Evolutionary conservation across 495 filamentous ascomycete genomes (phyloP), one percentile per base, ranked within the genome.

Genomic region (Apiosordaria backusii): DNA sequence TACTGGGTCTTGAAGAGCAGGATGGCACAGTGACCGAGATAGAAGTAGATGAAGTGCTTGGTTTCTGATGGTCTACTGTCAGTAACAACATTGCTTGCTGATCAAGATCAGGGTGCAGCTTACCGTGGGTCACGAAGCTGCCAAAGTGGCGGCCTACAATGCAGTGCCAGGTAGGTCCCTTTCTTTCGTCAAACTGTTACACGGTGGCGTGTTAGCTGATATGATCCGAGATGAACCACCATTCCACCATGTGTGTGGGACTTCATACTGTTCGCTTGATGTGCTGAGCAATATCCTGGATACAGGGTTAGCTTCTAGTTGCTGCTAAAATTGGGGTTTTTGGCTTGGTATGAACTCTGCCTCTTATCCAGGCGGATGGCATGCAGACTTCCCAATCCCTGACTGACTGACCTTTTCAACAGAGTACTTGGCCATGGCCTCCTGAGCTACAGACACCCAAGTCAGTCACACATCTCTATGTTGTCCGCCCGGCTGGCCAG

Each of bases 11-110:
- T 99, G 87, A 98, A 99, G 63, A 99, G 88, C 54, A 99, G 88
- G 73, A 99, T 97, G 21, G 95, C 95, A 77, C 92, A 97, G 84
- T 97, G 95, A 59, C 95, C 95, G 66, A 98, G 91, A 81, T 98
- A 98, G 85, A 99, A 99, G 83, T 99, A 99, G 76, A 98, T 97
- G 83, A 99, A 99, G 80, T 99, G 95, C 80, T 97, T 97, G 52
- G 95, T 97, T 77, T 99, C 93, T 97, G 81, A 35, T 27, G 35
- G 23, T 61, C n/a, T n/a, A 6, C 23, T 10, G 62, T 53, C 58
- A 62, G 25, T 27, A 4, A 26, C 18, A 35, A 4, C 22, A 50
- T 22, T 45, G 15, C 2, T 4, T 4, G 62, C 62, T 29, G 50
- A 57, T 29, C 9, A 10, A 19, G 63, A 27, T 16, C 27, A 21